Evolutionary conservation across 257 asterid genomes (phyloP), one percentile per base, ranked within the genome.

Genomic region (Coffea canephora): DNA sequence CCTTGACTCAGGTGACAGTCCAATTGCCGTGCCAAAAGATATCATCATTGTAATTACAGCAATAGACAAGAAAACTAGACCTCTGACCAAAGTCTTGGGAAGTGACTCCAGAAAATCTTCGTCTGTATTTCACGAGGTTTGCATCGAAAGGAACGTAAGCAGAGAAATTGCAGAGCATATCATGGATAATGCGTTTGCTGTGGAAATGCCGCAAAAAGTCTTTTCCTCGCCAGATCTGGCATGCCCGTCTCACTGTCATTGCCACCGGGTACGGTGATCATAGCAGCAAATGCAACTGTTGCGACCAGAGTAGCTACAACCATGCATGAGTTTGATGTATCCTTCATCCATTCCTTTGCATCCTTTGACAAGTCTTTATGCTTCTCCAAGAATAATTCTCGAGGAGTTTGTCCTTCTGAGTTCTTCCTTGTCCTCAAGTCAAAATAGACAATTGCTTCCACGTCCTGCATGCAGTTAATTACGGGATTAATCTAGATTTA

Each of bases 311-410:
- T 14, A 12, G 80, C 65, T 16, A 52, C 80, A 16, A 69, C 13
- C 52, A 69, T 69, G 73, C 84, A 69, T 6, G 80, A 81, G 15
- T 49, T 81, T 57, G 81, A 69, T 46, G 77, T 61, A 5, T 34
- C 78, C 73, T 76, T 81, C 67, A 76, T n/a, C 80, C 78, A 74
- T 34, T 57, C 50, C 48, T 74, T 74, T 34, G 78, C 78, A 18
- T 55, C 69, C 6, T 74, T 39, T 21, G 18, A 13, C 50, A 74
- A 19, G 0, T 36, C n/a, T 1, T 54, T 2, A n/a, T 74, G 78
- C 52, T 55, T 4, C 4, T 74, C 49, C 1, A 18, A 54, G 78
- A 74, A 74, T 74, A 55, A 11, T 34, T 74, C 34, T 36, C 10
- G 19, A 34, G 69, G 78, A 34, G 52, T 19, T 34, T 34, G 41